phyloP scores from a whole-genome alignment of 2,329 filamentous ascomycete species.

The Cladosporium sp. region DNA sequence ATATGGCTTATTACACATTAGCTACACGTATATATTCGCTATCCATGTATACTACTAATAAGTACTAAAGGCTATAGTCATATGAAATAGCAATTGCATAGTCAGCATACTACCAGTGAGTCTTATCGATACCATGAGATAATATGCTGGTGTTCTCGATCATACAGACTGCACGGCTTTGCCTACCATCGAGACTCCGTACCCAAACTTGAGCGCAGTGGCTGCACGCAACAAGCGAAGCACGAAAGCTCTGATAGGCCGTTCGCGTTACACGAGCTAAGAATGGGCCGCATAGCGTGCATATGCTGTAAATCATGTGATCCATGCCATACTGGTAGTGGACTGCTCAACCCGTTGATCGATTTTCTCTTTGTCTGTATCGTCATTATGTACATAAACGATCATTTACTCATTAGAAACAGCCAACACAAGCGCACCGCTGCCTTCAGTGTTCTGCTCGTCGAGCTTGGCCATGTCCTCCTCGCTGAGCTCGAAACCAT shows the following conservation, averaged over 20 bases:
- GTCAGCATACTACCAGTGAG: too few relatives aligned
- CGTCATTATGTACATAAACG: not conserved
- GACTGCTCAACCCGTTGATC: not conserved
- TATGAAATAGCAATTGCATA: too few relatives aligned
- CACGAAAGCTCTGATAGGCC: not conserved
- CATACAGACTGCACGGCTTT: too few relatives aligned
- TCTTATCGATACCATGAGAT: too few relatives aligned
- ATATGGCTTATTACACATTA: too few relatives aligned
- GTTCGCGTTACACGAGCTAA: not conserved
- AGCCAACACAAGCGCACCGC: conserved; percentile 37
- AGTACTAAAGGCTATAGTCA: too few relatives aligned
- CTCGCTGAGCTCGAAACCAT: conserved; percentile 58
- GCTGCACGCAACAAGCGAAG: not conserved
- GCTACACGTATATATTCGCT: too few relatives aligned
- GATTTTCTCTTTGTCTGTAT: not conserved
- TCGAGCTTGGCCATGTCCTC: conserved; percentile 61
- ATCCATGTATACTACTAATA: too few relatives aligned
- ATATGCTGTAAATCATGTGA: conserved; percentile 15
- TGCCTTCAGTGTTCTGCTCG: conserved; percentile 46
- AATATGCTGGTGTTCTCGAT: too few relatives aligned
- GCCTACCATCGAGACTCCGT: not conserved
- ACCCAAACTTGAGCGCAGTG: not conserved
- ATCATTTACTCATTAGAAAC: conserved; percentile 33
- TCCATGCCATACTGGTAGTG: not conserved
- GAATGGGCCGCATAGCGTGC: conserved; percentile 15